Evolutionary conservation across 176 grass and related monocot genomes (phyloP), one percentile per base, ranked within the genome.

Genomic region (Puccinellia tenuiflora): DNA sequence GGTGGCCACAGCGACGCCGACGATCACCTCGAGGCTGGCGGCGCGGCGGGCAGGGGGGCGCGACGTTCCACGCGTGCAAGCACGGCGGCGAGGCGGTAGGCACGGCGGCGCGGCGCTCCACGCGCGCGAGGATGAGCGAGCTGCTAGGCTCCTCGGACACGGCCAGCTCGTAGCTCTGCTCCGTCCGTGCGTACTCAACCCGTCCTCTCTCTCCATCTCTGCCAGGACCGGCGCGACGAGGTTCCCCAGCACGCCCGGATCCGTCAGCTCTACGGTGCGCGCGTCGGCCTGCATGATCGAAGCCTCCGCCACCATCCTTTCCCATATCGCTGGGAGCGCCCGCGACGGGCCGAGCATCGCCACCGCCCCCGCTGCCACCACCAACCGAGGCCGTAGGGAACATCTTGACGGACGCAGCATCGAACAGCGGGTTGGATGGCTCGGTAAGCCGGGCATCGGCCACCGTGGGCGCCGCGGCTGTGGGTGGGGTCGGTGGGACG

Each of bases 271-370:
- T 55, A 90, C 92, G 21, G 88, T 68, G 48, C 51, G 87, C 37
- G 55, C 20, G 62, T 78, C 63, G 21, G 66, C 82, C 77, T 90
- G 88, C 88, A 95, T 88, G 68, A n/a, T 28, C 5, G 83, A 88
- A 1, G 88, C 92, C 61, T 95, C 96, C 37, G 84, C 73, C 25
- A 93, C 43, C 29, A 93, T 85, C 50, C 37, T 72, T 13, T 85
- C 86, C 96, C 92, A 95, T 34, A 86, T 98, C 92, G 38, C 86
- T 91, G 0, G 92, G 87, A 18, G 89, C 61, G 15, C 92, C 92
- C 0, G 87, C 79, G 53, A 93, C 87, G 33, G 85, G 89, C 55
- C 74, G 83, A n/a, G 78, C 71, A 57, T 87, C 90, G 42, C 92
- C 89, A 15, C 96, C 90, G 0, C 88, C 85, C 30, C 89, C 84